Percentiles rank a stretch among this genome's conserved stretches.
phyloP scores from a whole-genome alignment of 1,284 basidiomycete species.

The Microbotryum lychnidis-dioicae region DNA sequence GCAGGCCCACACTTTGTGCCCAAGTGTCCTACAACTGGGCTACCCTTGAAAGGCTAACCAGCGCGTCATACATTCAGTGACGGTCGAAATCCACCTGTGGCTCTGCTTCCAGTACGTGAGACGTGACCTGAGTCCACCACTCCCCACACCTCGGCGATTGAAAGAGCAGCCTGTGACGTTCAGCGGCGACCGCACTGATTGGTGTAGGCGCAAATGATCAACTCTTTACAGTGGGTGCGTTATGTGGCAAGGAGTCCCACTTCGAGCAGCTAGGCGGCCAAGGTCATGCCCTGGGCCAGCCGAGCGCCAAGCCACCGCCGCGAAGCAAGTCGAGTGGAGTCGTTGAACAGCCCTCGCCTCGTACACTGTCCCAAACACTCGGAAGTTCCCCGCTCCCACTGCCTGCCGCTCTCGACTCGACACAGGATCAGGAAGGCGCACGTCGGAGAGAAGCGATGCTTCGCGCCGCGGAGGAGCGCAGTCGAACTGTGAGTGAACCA shows the following conservation, averaged over 20 bases:
- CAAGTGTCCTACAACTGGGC: no score
- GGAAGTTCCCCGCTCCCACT: not conserved
- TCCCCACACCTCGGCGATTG: not conserved
- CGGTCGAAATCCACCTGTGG: not conserved
- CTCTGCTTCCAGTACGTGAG: constrained; percentile 1
- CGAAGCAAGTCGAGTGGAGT: no score
- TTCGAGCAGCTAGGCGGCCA: constrained; percentile 1
- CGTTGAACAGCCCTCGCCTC: not conserved
- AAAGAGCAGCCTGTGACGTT: not conserved
- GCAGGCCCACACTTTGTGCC: no score
- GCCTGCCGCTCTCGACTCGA: not conserved
- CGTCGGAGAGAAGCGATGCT: constrained; percentile 3
- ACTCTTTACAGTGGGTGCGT: constrained; percentile 1
- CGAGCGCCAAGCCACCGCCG: not conserved
- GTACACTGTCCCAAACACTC: not conserved
- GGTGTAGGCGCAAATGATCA: no score
- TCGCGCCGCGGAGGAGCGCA: constrained; percentile 6
- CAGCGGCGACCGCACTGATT: not conserved
- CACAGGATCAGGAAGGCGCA: not conserved
- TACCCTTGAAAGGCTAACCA: no score
- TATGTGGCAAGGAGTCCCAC: constrained; percentile 18
- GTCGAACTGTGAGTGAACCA: not conserved
- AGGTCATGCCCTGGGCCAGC: constrained; percentile 6
- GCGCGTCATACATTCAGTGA: no score
- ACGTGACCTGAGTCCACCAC: not conserved